Percentiles rank a stretch among this genome's conserved stretches.
These are phyloP conservation scores for Paraconiothyrium sp. DNA, from an alignment of 2,329 filamentous ascomycete genomes.

Conservation along the genomic window DNA sequence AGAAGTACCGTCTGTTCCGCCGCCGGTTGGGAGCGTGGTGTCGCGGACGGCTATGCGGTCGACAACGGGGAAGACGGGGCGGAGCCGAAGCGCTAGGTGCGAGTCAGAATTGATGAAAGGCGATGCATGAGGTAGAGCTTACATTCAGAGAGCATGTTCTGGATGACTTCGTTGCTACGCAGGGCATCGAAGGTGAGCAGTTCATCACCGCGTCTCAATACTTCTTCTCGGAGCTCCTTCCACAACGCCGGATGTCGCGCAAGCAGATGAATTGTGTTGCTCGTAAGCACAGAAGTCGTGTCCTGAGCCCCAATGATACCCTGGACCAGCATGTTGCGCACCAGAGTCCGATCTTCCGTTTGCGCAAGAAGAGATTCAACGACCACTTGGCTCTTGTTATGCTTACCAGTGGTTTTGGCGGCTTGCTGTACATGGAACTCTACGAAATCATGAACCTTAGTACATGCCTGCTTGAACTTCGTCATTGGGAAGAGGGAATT, in stretches of 20 bases:
- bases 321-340: conserved; percentile 7
- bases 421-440: conserved; percentile 9
- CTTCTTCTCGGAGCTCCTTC: conserved; percentile 6
- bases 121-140: not conserved
- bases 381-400: not conserved
- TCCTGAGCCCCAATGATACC: conserved; percentile 7
- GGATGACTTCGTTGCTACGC: conserved; percentile 3
- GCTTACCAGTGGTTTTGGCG: not conserved
- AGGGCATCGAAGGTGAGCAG: conserved; percentile 4
- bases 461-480: conserved; percentile 6
- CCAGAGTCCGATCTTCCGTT: conserved; percentile 2
- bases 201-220: not conserved
- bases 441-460: conserved; percentile 2
- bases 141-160: conserved; percentile 11
- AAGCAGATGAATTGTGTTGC: conserved; percentile 6
- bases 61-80: conserved; percentile 24
- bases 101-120: not conserved
- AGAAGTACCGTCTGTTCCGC: conserved; percentile 14
- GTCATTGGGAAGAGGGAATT: conserved; percentile 43
- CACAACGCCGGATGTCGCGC: conserved; percentile 2
- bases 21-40: conserved; percentile 24
- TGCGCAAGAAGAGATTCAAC: conserved; percentile 1
- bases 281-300: conserved; percentile 7
- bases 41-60: conserved; percentile 19
- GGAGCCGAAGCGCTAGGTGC: conserved; percentile 22